phyloP scores from a whole-genome alignment of 1,284 basidiomycete species.

The Fomitiporia mediterranea region DNA sequence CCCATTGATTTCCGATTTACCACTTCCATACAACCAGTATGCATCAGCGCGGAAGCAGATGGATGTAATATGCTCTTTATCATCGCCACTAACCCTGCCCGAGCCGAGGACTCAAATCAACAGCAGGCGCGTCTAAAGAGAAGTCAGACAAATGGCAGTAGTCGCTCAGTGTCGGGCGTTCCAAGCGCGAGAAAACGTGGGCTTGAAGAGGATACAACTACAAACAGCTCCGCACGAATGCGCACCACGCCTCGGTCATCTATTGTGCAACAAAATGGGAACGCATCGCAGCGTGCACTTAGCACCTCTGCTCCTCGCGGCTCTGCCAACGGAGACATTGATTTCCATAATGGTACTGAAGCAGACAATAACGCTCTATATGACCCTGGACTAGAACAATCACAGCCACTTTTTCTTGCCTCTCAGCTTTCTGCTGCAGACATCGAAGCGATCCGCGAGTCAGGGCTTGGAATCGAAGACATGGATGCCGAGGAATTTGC shows the following conservation, averaged over 20 bases:
- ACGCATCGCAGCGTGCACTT: neutral
- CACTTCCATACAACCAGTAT: constrained; percentile 63
- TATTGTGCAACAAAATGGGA: neutral
- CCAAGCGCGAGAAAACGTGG: constrained; percentile 8
- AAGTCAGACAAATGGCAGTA: constrained; percentile 17
- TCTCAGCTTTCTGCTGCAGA: constrained; percentile 57
- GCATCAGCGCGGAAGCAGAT: constrained; percentile 66
- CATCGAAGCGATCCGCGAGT: constrained; percentile 45
- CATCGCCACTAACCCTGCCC: constrained; percentile 65
- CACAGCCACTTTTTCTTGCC: constrained; percentile 60
- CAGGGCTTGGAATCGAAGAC: constrained; percentile 58
- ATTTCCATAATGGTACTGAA: neutral
- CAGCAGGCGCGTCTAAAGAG: constrained; percentile 26
- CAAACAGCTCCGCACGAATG: neutral
- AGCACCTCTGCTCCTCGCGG: neutral
- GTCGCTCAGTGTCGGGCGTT: constrained; percentile 6
- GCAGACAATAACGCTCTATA: constrained; percentile 18
- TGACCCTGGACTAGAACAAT: constrained; percentile 26
- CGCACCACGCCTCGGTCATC: neutral
- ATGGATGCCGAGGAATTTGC: constrained; percentile 61
- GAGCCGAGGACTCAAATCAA: constrained; percentile 30
- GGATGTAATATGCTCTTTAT: constrained; percentile 60
- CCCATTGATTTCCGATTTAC: constrained; percentile 70
- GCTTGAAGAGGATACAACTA: constrained; percentile 7
- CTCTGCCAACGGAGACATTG: neutral